These are phyloP conservation scores for Claviceps fusiformis DNA, from an alignment of 2,329 filamentous ascomycete genomes.

Conservation along the genomic window DNA sequence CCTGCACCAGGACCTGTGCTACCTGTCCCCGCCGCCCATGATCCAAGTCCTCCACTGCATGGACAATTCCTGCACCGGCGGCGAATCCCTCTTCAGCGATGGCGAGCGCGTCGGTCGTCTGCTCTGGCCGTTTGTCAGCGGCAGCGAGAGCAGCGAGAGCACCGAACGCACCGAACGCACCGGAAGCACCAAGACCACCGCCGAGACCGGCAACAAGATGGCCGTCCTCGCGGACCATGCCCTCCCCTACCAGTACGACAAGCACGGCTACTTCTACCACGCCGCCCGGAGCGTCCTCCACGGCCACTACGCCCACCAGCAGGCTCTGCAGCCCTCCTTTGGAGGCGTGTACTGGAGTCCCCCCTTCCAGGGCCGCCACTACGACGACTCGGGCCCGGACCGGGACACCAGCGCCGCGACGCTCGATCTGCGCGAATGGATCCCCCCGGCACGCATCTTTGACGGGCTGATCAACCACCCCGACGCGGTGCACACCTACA, in stretches of 20 bases:
- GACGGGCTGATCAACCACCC: conserved; percentile 42
- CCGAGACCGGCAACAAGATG: background rate
- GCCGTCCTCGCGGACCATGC: conserved; percentile 7
- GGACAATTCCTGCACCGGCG: conserved; percentile 64
- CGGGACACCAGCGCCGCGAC: background rate
- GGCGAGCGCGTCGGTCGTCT: conserved; percentile 44
- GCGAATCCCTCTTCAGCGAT: conserved; percentile 79
- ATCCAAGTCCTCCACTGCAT: conserved; percentile 86
- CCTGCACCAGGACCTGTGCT: conserved; percentile 88
- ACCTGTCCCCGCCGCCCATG: conserved; percentile 64
- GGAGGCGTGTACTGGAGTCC: conserved; percentile 50
- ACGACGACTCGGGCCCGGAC: background rate
- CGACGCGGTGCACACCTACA: conserved; percentile 51
- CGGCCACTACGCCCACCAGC: conserved; percentile 3
- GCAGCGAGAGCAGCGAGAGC: background rate
- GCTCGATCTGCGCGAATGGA: conserved; percentile 24
- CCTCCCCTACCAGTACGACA: conserved; percentile 57
- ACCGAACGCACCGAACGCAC: too few species aligned
- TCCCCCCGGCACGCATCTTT: conserved; percentile 40
- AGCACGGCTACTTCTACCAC: conserved; percentile 50
- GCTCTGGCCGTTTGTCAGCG: conserved; percentile 13
- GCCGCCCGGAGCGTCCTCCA: conserved; percentile 41
- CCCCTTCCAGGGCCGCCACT: conserved; percentile 58
- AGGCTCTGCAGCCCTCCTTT: conserved; percentile 7
- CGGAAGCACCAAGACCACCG: too few species aligned